Evolutionary conservation across 2,329 filamentous ascomycete genomes (phyloP), one percentile per base, ranked within the genome.

Genomic region (Alternaria rosae): DNA sequence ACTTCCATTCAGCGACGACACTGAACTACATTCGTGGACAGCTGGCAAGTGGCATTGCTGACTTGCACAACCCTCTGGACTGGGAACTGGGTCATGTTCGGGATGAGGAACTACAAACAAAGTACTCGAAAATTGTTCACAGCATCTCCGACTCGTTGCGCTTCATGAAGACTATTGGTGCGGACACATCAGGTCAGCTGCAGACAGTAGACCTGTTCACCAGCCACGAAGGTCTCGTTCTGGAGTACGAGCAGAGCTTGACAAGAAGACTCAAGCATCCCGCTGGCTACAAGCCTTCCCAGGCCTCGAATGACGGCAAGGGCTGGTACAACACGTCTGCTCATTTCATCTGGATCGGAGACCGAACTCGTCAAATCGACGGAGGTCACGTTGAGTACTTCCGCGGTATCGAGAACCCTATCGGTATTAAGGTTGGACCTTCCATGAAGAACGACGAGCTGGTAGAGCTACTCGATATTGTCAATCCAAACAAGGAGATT

Each of bases 311-410:
- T 6, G 78, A 81, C 53, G 77, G 80, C 15, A 87, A 87, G 73
- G 89, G 90, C 73, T 96, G 92, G 86, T 98, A 96, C 83, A 91
- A 97, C 81, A 98, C 94, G 0, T 97, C 93, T 5, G 92, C 93
- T 0, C 95, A 99, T 78, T 98, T 99, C 83, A 87, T 99, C 78
- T 99, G 95, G 95, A 96, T 99, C 72, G 95, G 95, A 57, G 95
- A 99, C 80, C 92, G 95, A 68, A 99, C 95, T 2, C 89, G 95
- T 48, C 94, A 98, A 81, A 88, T 97, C 47, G 91, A 95, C 76
- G 92, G 94, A 71, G 94, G 91, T 0, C 95, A 99, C 80, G 91
- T 99, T 65, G 95, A 99, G 81, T 99, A 96, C 85, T 97, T 98
- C 86, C 91, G 95, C 47, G 95, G 95, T 61, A 91, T 99, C 69